phyloP scores from a whole-genome alignment of 192 early-diverging fungal species.

The Irineochytrium annulatum region DNA sequence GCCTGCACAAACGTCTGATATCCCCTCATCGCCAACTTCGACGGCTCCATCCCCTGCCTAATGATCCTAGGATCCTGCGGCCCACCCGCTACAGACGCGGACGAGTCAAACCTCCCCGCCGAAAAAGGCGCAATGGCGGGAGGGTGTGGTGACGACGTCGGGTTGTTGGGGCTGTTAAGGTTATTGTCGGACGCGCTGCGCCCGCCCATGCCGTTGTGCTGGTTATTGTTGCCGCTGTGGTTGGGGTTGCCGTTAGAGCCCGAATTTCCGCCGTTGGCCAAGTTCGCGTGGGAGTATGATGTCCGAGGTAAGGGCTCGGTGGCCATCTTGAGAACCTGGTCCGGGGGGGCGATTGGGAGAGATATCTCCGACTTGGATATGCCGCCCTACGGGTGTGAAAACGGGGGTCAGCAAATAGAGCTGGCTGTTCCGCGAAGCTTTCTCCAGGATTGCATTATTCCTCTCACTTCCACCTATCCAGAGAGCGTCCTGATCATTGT shows the following conservation, averaged over 20 bases:
- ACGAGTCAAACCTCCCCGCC: not conserved
- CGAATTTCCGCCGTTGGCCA: too few species aligned
- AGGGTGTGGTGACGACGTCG: too few species aligned
- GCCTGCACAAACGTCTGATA: slow-evolving; percentile 47
- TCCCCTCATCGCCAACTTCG: slow-evolving; percentile 34
- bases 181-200: too few species aligned
- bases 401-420: too few species aligned
- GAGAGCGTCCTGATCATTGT: too few species aligned
- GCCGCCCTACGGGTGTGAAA: too few species aligned
- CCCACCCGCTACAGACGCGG: slow-evolving; percentile 4
- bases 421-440: too few species aligned
- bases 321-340: slow-evolving; percentile 8
- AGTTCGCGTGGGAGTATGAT: not conserved
- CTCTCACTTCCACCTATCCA: too few species aligned
- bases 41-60: slow-evolving; percentile 14
- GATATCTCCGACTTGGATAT: slow-evolving; percentile 3
- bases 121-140: slow-evolving; percentile 5
- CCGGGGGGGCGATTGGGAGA: not conserved
- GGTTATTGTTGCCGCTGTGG: too few species aligned
- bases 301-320: slow-evolving; percentile 5
- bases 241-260: not conserved
- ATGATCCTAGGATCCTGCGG: not conserved
- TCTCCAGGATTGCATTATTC: too few species aligned
- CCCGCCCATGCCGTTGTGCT: too few species aligned
- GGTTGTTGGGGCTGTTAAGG: too few species aligned